A percentile compares a stretch with the other conserved stretches of the same genome.
These are phyloP conservation scores for Rhinocladiella similis DNA, from an alignment of 2,329 filamentous ascomycete species.

Conservation along the genomic window DNA sequence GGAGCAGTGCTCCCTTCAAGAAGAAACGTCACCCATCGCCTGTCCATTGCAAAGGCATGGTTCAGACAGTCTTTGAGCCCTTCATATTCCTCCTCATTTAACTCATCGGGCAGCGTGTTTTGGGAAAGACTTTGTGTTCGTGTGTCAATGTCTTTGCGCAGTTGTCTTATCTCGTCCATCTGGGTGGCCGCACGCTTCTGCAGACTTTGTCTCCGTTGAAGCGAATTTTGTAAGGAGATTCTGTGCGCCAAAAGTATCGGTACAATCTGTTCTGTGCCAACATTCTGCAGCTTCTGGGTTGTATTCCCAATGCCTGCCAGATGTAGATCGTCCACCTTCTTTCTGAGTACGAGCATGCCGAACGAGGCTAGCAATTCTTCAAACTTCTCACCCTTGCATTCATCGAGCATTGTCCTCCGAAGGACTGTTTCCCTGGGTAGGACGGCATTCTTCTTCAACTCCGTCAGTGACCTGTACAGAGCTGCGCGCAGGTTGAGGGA, in stretches of 20 bases:
- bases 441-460: constrained; percentile 82
- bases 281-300: constrained; percentile 6
- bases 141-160: background rate
- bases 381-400: constrained; percentile 88
- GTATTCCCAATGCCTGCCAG: too few species aligned
- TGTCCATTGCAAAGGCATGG: constrained; percentile 13
- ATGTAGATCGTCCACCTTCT: constrained; percentile 36
- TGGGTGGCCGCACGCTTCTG: background rate
- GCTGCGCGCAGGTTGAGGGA: constrained; percentile 86
- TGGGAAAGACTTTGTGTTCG: background rate
- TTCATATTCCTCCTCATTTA: background rate
- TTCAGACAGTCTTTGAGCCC: constrained; percentile 8
- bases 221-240: constrained; percentile 55
- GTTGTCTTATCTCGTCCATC: background rate
- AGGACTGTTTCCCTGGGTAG: constrained; percentile 78
- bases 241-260: constrained; percentile 74
- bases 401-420: constrained; percentile 93
- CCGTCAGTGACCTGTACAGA: constrained; percentile 76
- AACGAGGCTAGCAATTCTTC: constrained; percentile 84
- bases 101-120: background rate
- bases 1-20: constrained; percentile 8
- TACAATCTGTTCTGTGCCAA: constrained; percentile 50
- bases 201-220: constrained; percentile 8
- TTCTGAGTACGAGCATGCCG: constrained; percentile 79
- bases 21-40: constrained; percentile 15